Percentiles rank a stretch among this genome's conserved stretches.
phyloP scores from a whole-genome alignment of 148 eudicot species.

The Simmondsia chinensis region DNA sequence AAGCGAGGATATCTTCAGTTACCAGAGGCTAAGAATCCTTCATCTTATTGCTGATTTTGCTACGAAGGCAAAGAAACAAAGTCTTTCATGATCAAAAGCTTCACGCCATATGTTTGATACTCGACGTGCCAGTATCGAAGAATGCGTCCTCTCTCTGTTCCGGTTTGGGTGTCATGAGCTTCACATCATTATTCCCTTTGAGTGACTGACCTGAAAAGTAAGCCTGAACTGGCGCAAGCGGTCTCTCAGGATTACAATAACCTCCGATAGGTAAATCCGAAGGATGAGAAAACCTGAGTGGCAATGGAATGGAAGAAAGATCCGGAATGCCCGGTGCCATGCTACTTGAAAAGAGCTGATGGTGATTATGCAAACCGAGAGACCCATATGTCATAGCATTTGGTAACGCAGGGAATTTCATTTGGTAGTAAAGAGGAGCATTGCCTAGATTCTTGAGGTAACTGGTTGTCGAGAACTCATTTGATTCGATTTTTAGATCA shows the following conservation, averaged over 20 bases:
- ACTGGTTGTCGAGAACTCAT: slow-evolving; percentile 21
- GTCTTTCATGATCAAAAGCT: slow-evolving; percentile 19
- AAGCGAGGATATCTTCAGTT: neutral
- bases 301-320: slow-evolving; percentile 23
- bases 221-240: slow-evolving; percentile 18
- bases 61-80: neutral
- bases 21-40: neutral
- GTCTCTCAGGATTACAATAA: slow-evolving; percentile 16
- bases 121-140: slow-evolving; percentile 10
- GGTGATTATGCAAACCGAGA: slow-evolving; percentile 11
- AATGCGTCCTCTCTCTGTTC: slow-evolving; percentile 31
- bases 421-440: slow-evolving; percentile 31
- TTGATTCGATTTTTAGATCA: slow-evolving; percentile 18
- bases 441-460: slow-evolving; percentile 20
- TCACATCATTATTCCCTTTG: slow-evolving; percentile 20
- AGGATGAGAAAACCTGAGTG: slow-evolving; percentile 16
- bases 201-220: slow-evolving; percentile 23
- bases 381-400: slow-evolving; percentile 22
- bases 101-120: slow-evolving; percentile 10
- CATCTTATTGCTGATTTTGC: slow-evolving; percentile 9
- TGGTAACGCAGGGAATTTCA: slow-evolving; percentile 28
- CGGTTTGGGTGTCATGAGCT: slow-evolving; percentile 38
- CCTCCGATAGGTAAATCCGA: slow-evolving; percentile 14
- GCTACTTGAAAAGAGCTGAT: slow-evolving; percentile 10
- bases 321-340: slow-evolving; percentile 20